Evolutionary conservation across 1,284 basidiomycete genomes (phyloP), one percentile per base, ranked within the genome.

Genomic region (Cerioporus squamosus): DNA sequence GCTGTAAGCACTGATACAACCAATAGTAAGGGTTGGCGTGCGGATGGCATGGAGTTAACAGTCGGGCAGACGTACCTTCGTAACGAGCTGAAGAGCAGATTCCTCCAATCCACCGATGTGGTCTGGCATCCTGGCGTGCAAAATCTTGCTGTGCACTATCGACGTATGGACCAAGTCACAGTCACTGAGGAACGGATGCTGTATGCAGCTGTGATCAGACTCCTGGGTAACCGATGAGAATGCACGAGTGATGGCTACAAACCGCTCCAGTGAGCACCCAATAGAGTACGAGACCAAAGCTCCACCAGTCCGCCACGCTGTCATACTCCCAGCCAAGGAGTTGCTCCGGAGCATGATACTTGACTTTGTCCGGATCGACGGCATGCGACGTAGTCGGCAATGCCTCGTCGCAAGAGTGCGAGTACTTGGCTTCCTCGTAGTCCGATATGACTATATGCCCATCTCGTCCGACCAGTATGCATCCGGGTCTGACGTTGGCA

Each of bases 281-380:
- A 66, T 86, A 87, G 14, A 94, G 70, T 66, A 94, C 78, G 65
- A 89, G 81, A 1, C 93, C 93, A 58, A 94, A 86, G 1, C 84
- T 82, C 91, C 92, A 95, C 75, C 86, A 88, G 70, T 95, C 93
- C n/a, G 91, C 90, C 12, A 86, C 81, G 60, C 82, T 86, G 51
- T 87, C 86, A 68, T 93, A 90, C 12, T 83, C 77, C 79, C 88
- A 85, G 0, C 89, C 85, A 29, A 90, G 78, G 23, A 93, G 76
- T 3, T 91, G 77, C 66, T 92, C 90, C 0, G 90, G 90, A 2
- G 90, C 88, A 20, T 86, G 79, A 66, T 90, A 91, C 57, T 85
- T 81, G 44, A 73, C 44, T 2, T 52, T 39, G 3, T 47, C 46
- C 26, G 22, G 7, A 15, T 42, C 20, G 39, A 18, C 2, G 5